Conservation (phyloP, 768 basidiomycete species). For the Thelephora ganbajun region DNA sequence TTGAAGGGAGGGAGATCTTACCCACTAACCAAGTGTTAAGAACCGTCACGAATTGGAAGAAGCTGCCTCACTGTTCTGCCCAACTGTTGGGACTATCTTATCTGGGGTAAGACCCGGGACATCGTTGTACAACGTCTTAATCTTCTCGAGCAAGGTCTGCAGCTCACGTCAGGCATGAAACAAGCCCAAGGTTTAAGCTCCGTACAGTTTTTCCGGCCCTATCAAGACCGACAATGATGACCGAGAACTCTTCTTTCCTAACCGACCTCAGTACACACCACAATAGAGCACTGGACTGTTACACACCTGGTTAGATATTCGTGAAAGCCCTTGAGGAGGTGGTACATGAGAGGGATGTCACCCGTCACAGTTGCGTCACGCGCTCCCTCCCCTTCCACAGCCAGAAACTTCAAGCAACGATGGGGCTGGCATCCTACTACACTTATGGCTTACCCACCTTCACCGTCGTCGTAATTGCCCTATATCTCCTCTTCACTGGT, state of each 20-base stretch:
- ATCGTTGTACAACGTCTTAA: constrained; percentile 85
- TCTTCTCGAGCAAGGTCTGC: constrained; percentile 81
- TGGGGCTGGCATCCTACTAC: constrained; percentile 36
- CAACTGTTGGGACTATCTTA: constrained; percentile 93
- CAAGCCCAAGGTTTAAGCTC: neutral
- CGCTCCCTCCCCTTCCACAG: neutral
- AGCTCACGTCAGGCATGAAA: neutral
- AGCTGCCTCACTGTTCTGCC: constrained; percentile 76
- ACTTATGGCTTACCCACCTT: constrained; percentile 58
- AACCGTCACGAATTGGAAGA: neutral
- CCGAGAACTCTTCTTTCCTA: constrained; percentile 83
- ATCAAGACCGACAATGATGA: constrained; percentile 89
- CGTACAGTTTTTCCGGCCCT: constrained; percentile 84
- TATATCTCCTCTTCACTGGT: constrained; percentile 91
- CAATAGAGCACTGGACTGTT: neutral
- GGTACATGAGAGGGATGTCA: constrained; percentile 53
- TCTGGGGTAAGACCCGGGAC: constrained; percentile 79
- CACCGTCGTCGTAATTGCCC: constrained; percentile 46
- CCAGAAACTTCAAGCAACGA: constrained; percentile 11
- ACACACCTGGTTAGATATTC: constrained; percentile 72
- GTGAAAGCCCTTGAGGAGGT: constrained; percentile 84
- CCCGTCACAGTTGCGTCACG: constrained; percentile 7
- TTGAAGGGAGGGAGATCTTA: constrained; percentile 84
- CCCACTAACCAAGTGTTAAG: constrained; percentile 42
- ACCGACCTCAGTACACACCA: neutral